Base-by-base conservation (phyloP, 2,329 filamentous ascomycete genomes). In the Didymella sp. region DNA sequence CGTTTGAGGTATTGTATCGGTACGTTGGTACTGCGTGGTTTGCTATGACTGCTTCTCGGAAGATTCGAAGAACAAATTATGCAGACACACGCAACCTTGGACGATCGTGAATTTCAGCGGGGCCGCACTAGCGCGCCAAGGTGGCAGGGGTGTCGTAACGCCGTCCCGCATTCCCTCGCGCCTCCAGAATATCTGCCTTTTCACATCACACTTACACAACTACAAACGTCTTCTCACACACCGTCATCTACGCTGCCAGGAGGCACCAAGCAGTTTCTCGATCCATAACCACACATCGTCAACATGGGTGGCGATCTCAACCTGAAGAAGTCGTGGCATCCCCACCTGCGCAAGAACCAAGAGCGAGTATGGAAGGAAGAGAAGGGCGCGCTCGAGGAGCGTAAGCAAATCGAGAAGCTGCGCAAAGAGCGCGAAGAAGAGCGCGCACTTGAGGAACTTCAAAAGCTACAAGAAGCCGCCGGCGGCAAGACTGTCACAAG, bases 281-380 rank as follows among this genome's bases (percentile, higher is more conserved):
- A 22, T 73, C n/a, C 13, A 38, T 42, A 61, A 31, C 24, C 15
- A 33, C 19, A 41, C 33, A 7, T 53, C 48, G 76, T 68, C 80
- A 89, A 79, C 63, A 96, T 96, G 90, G 93, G 93, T 81, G 92
- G 92, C 74, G 93, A 98, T 84, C 86, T 99, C 73, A 97, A 98
- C 73, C 80, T 96, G 69, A 97, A 97, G 80, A 88, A 87, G 75
- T 85, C 91, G 82, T 99, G 69, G 87, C 94, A 99, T 79, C 94
- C 95, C 59, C 87, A 88, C 68, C 84, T 97, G 64, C 87, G 92
- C 79, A 90, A 89, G 80, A 99, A 99, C 77, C 95, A 96, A 81
- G 87, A 87, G 76, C 87, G 86, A 75, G 93, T 97, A 66, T 96
- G 91, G 87, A 87, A 94, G 60, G 91, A 96, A 76, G 93, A 98